A percentile compares a stretch with the other conserved stretches of the same genome.
Evolutionary conservation across 305 asterid species (phyloP).

Genomic region (Fraxinus sp.): DNA sequence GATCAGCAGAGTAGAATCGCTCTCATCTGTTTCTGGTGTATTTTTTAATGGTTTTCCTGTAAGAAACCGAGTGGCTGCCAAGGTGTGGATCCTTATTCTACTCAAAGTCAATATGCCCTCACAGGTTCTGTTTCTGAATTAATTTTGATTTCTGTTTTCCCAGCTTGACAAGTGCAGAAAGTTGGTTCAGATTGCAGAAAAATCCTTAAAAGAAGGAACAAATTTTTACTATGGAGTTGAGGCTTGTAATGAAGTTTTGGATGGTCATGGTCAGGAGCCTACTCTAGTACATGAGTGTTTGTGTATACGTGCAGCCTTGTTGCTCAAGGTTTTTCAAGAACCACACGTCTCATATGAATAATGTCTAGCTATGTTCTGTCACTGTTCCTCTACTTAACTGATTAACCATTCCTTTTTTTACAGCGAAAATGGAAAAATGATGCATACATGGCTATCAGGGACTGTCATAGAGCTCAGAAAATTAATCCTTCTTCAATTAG

Average conservation of each 20-base stretch:
- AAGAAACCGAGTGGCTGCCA: constrained; percentile 44
- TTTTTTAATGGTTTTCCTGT: constrained; percentile 46
- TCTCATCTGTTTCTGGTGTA: constrained; percentile 46
- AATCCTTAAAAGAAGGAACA: constrained; percentile 59
- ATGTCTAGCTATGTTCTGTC: constrained; percentile 15
- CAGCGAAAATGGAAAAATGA: constrained; percentile 96
- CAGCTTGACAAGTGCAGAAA: constrained; percentile 84
- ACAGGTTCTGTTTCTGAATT: constrained; percentile 24
- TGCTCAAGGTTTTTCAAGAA: constrained; percentile 69
- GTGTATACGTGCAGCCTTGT: constrained; percentile 85
- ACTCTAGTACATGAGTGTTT: constrained; percentile 68
- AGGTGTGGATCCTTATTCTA: constrained; percentile 44
- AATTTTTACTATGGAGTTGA: constrained; percentile 75
- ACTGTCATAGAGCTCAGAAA: constrained; percentile 72
- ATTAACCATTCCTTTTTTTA: constrained; percentile 11
- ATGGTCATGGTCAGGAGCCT: constrained; percentile 59
- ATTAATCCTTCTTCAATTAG: constrained; percentile 64
- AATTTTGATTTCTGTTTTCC: constrained; percentile 18
- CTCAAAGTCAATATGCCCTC: constrained; percentile 18
- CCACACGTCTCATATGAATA: constrained; percentile 10
- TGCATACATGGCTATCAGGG: constrained; percentile 84
- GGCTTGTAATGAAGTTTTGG: constrained; percentile 92
- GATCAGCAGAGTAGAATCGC: constrained; percentile 46
- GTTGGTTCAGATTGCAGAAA: constrained; percentile 72
- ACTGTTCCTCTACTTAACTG: constrained; percentile 17